Evolutionary conservation across 2,329 filamentous ascomycete genomes (phyloP), one percentile per base, ranked within the genome.

Genomic region (Clonostachys chloroleuca): DNA sequence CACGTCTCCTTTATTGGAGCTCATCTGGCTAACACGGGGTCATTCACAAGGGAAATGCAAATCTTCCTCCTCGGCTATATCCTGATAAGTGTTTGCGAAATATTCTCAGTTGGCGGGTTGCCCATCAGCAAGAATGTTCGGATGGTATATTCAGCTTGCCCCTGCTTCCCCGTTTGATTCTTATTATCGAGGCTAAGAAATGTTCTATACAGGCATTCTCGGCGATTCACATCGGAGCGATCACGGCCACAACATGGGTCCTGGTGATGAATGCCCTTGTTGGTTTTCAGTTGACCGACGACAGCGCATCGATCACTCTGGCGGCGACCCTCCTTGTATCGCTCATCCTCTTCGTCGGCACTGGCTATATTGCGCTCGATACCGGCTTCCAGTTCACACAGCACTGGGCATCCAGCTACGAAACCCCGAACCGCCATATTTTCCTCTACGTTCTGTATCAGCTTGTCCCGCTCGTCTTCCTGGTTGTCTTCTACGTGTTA

Each of bases 361-460:
- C 92, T 2, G 92, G 92, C 34, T 99, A 96, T 66, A 95, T 99
- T 60, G 88, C 91, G 12, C 84, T 99, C 52, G 94, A 99, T 64
- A 97, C 92, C 1, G 92, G 87, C 14, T 92, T 90, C 63, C 72
- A 75, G 54, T 97, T 89, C 84, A 96, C 92, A 1, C 80, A 80
- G 42, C 85, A 84, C 63, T 99, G 90, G 74, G 67, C 86, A 51
- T 68, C 70, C 34, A 87, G 83, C 51, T 70, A 75, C 20, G 57
- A 67, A 0, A 63, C 73, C 3, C 80, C 84, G 33, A 84, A 89
- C 66, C 83, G 84, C 52, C 83, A 88, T 53, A 89, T 95, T 58
- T 87, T 88, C 13, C 84, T 99, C 42, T 99, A 99, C 64, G 90
- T 96, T 12, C 77, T 97, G 9, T 99, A 97, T 63, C 90, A 95